Evolutionary conservation across 345 rosid genomes (phyloP).

Genomic region (Citrus sp.): DNA sequence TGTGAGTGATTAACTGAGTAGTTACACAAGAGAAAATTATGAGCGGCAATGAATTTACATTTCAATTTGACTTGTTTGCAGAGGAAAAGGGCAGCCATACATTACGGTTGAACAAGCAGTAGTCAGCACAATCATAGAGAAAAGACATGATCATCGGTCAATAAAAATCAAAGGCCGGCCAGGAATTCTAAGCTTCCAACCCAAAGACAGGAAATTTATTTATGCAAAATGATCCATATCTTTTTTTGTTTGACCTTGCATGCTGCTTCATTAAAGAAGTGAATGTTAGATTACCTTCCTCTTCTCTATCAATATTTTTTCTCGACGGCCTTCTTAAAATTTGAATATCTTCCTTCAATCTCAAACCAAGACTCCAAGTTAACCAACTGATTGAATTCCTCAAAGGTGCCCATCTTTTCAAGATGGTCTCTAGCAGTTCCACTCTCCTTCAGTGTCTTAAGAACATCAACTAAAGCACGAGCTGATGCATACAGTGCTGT

Average conservation of each 20-base stretch:
- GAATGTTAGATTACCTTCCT: background rate
- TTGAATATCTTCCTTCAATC: slow-evolving; percentile 37
- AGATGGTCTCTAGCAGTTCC: slow-evolving; percentile 39
- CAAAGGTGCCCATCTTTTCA: slow-evolving; percentile 41
- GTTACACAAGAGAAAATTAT: too few species aligned
- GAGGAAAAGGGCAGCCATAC: too few species aligned
- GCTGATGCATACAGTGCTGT: slow-evolving; percentile 43
- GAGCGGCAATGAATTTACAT: too few species aligned
- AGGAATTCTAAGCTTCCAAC: too few species aligned
- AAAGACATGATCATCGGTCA: background rate
- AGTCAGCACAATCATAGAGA: background rate
- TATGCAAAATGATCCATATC: background rate
- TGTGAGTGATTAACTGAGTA: too few species aligned
- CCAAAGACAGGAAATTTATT: background rate
- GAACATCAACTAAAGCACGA: slow-evolving; percentile 39
- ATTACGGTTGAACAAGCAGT: background rate
- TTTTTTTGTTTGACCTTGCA: background rate
- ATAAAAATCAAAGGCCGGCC: too few species aligned
- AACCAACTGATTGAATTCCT: slow-evolving; percentile 44
- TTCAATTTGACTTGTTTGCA: too few species aligned
- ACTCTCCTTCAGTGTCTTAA: slow-evolving; percentile 35
- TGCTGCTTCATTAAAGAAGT: background rate
- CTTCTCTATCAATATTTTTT: slow-evolving; percentile 11
- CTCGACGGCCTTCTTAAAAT: background rate
- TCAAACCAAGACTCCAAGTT: slow-evolving; percentile 42